Evolutionary conservation across 768 basidiomycete genomes (phyloP).

Genomic region (Boletus coccyginus): DNA sequence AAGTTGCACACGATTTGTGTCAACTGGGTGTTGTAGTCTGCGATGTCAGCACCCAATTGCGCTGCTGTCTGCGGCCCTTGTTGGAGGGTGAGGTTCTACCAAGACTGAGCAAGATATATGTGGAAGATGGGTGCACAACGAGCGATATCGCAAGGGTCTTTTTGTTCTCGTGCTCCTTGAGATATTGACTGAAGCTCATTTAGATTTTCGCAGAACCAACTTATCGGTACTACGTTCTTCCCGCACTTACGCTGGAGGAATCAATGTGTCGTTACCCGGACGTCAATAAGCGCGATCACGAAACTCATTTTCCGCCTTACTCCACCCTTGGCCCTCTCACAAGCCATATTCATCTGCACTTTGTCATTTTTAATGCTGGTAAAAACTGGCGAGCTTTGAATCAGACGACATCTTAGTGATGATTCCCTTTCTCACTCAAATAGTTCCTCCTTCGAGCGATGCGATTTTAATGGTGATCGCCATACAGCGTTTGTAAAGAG

Average conservation of each 20-base stretch:
- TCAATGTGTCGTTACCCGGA: background rate
- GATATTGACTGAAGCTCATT: background rate
- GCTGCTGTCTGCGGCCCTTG: no score
- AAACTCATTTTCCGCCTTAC: background rate
- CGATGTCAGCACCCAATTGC: no score
- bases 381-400: background rate
- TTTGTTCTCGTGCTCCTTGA: background rate
- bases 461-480: background rate
- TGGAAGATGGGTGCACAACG: background rate
- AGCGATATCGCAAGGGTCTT: background rate
- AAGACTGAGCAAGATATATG: background rate
- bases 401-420: background rate
- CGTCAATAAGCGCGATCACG: background rate
- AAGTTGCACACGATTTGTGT: no score
- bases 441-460: background rate
- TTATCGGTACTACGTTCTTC: background rate
- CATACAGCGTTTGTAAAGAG: background rate
- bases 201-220: background rate
- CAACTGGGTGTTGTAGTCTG: no score
- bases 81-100: conserved; percentile 29
- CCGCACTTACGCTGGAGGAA: background rate
- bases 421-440: background rate
- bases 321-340: background rate
- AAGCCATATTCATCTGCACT: background rate
- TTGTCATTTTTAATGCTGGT: background rate